These are phyloP conservation scores for Hondaea fermentalgiana DNA, from an alignment of 108 stramenopile genomes.

Conservation along the genomic window DNA sequence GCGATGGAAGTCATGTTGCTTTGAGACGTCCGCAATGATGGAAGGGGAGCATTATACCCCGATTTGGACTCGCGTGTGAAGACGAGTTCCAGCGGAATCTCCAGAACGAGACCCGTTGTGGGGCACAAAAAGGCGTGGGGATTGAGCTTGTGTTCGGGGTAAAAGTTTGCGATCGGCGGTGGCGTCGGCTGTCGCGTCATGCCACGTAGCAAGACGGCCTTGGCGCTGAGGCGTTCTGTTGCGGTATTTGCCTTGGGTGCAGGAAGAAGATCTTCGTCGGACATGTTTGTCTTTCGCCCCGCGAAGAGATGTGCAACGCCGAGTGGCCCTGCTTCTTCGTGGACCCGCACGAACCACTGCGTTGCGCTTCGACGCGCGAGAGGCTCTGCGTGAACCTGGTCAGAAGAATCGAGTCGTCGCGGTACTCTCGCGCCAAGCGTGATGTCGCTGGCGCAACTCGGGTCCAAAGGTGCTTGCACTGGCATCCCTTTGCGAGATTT, in stretches of 20 bases:
- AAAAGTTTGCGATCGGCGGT: background rate
- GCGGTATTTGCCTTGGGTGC: background rate
- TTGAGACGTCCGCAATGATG: background rate
- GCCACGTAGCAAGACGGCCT: background rate
- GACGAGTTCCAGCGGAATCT: background rate
- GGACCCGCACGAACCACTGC: background rate
- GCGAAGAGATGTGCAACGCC: background rate
- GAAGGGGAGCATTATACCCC: background rate
- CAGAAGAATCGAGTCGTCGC: too few species aligned
- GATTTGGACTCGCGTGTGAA: background rate
- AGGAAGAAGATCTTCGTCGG: background rate
- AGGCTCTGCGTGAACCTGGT: too few species aligned
- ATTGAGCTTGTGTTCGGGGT: background rate
- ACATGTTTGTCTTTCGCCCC: background rate
- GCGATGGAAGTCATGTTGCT: background rate
- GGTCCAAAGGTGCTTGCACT: too few species aligned
- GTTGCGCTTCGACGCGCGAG: too few species aligned
- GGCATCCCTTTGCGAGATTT: too few species aligned
- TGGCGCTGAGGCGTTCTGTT: background rate
- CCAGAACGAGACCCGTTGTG: background rate
- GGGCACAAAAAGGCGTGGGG: background rate
- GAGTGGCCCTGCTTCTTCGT: too few species aligned
- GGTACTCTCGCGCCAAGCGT: too few species aligned
- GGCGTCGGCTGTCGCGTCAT: background rate
- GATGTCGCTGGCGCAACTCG: too few species aligned